These are phyloP conservation scores for Thielaviopsis euricoi DNA, from an alignment of 2,329 filamentous ascomycete species.

Conservation along the genomic window DNA sequence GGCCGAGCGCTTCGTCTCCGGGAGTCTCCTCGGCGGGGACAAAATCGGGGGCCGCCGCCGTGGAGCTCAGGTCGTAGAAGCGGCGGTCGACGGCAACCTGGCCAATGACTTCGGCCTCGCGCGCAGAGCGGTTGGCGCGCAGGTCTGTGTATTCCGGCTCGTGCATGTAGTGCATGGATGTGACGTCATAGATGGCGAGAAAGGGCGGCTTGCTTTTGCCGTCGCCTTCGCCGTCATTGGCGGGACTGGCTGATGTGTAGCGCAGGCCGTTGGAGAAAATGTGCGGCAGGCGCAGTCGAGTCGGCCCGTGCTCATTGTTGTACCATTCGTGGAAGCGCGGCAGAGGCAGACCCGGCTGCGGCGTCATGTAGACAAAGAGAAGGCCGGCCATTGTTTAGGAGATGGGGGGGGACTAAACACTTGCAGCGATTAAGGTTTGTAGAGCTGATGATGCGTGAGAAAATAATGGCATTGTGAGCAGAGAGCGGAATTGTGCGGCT, in stretches of 20 bases:
- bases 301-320: constrained; percentile 81
- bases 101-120: constrained; percentile 36
- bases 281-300: constrained; percentile 58
- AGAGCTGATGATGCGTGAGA: neutral
- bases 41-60: constrained; percentile 39
- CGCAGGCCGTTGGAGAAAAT: constrained; percentile 64
- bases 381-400: constrained; percentile 37
- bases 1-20: constrained; percentile 40
- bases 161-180: constrained; percentile 53
- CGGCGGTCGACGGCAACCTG: constrained; percentile 49
- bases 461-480: neutral
- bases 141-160: constrained; percentile 53
- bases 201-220: constrained; percentile 36
- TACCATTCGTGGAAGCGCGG: constrained; percentile 83
- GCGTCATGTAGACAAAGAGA: constrained; percentile 78
- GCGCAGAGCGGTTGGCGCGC: constrained; percentile 37
- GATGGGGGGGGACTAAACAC: neutral
- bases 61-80: constrained; percentile 51
- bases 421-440: neutral
- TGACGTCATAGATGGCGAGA: constrained; percentile 70
- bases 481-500: neutral
- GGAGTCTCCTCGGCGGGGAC: constrained; percentile 41
- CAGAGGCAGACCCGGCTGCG: constrained; percentile 44
- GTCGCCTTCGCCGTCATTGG: constrained; percentile 11
- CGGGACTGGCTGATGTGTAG: constrained; percentile 49